A percentile compares a stretch with the other conserved stretches of the same genome.
Conservation (phyloP, 176 grass and related monocot genomes). For the Miscanthus lutarioriparius region DNA sequence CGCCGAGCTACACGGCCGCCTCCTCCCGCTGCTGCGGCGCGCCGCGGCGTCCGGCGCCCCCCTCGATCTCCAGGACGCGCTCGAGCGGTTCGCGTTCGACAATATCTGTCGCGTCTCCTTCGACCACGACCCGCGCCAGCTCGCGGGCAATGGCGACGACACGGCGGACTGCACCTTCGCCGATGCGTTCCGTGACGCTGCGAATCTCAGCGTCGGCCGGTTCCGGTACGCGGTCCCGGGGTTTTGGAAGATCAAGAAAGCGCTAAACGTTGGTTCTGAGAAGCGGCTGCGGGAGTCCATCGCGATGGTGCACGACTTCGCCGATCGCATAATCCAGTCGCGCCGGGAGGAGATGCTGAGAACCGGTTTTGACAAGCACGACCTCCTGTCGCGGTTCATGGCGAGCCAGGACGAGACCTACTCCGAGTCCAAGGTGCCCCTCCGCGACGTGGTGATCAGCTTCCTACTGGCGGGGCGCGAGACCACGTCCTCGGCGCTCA, state of each 20-base stretch:
- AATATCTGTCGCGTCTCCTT: not conserved
- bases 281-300: slow-evolving; percentile 50
- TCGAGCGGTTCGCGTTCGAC: slow-evolving; percentile 22
- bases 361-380: slow-evolving; percentile 40
- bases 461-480: slow-evolving; percentile 73
- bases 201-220: slow-evolving; percentile 50
- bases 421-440: slow-evolving; percentile 51
- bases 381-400: slow-evolving; percentile 66
- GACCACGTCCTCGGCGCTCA: slow-evolving; percentile 65
- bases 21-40: slow-evolving; percentile 31
- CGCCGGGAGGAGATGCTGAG: slow-evolving; percentile 44
- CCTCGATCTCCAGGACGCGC: slow-evolving; percentile 37
- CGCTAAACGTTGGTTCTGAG: slow-evolving; percentile 60
- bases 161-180: slow-evolving; percentile 33
- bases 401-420: slow-evolving; percentile 40
- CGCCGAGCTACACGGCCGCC: slow-evolving; percentile 30
- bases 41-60: not conserved
- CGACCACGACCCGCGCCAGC: slow-evolving; percentile 52
- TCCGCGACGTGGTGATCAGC: slow-evolving; percentile 78
- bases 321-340: slow-evolving; percentile 50
- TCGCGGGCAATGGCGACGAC: slow-evolving; percentile 11
- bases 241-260: slow-evolving; percentile 57
- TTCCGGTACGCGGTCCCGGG: slow-evolving; percentile 61
- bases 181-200: slow-evolving; percentile 53
- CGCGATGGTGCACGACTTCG: slow-evolving; percentile 54